Evolutionary conservation across 495 filamentous ascomycete species (phyloP).

Genomic region (Trichoderma gamsii): DNA sequence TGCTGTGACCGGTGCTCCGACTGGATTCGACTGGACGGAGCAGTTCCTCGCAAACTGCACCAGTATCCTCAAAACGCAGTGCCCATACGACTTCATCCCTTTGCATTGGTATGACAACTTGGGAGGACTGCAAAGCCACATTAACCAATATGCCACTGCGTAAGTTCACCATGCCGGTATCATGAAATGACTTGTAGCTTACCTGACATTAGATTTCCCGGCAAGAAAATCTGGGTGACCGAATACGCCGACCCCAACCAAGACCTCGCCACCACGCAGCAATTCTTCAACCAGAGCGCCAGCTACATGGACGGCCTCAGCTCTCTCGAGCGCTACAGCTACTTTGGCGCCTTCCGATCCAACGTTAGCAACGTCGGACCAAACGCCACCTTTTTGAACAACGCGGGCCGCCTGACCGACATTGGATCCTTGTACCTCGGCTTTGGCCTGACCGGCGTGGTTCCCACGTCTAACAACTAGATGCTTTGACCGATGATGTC

Average conservation of each 20-base stretch:
- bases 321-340: slow-evolving; percentile 58
- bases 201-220: slow-evolving; percentile 41
- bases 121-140: slow-evolving; percentile 62
- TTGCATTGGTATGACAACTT: slow-evolving; percentile 77
- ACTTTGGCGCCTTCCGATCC: slow-evolving; percentile 67
- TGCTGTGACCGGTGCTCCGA: slow-evolving; percentile 47
- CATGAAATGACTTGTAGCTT: slow-evolving; percentile 11
- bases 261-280: slow-evolving; percentile 48
- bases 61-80: slow-evolving; percentile 43
- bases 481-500: neutral
- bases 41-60: slow-evolving; percentile 53
- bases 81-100: slow-evolving; percentile 65
- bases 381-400: slow-evolving; percentile 59
- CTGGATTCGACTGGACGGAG: slow-evolving; percentile 58
- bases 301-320: slow-evolving; percentile 59
- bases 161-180: slow-evolving; percentile 22
- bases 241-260: slow-evolving; percentile 55
- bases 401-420: slow-evolving; percentile 57
- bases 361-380: slow-evolving; percentile 61
- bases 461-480: slow-evolving; percentile 22
- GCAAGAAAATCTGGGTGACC: slow-evolving; percentile 64
- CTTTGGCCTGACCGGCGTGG: slow-evolving; percentile 41
- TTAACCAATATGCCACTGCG: slow-evolving; percentile 54
- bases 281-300: slow-evolving; percentile 57
- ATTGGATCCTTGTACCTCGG: slow-evolving; percentile 73